Percentiles rank a stretch among this genome's conserved stretches.
phyloP scores from a whole-genome alignment of 139 green algal genomes.

The Closterium sp. region DNA sequence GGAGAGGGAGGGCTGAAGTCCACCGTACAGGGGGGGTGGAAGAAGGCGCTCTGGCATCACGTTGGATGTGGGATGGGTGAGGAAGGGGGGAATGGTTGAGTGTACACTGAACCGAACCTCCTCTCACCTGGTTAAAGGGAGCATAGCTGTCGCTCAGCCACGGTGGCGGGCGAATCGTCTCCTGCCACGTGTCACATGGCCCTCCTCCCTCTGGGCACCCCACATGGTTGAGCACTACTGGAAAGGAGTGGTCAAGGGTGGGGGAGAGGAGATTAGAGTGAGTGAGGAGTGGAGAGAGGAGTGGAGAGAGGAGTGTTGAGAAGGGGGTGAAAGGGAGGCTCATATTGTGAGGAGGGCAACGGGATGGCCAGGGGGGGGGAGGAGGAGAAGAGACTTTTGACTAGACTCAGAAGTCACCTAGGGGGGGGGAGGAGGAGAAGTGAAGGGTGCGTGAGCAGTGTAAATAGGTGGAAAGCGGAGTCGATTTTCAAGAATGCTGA shows the following conservation, averaged over 20 bases:
- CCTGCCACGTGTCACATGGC: constrained; percentile 12
- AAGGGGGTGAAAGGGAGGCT: not conserved
- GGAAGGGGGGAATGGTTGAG: too few relatives aligned
- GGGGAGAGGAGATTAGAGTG: not conserved
- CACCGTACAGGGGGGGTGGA: too few relatives aligned
- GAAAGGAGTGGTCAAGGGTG: not conserved
- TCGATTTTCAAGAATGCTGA: too few relatives aligned
- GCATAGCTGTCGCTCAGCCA: not conserved
- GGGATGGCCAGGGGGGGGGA: not conserved
- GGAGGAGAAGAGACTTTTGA: not conserved
- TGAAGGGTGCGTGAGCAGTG: too few relatives aligned
- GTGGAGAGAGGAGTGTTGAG: not conserved
- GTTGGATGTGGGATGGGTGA: too few relatives aligned
- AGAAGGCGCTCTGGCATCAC: too few relatives aligned
- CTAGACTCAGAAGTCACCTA: too few relatives aligned
- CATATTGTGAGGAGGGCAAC: not conserved
- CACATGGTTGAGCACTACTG: constrained; percentile 27
- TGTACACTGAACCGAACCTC: too few relatives aligned
- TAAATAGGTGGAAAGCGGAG: too few relatives aligned
- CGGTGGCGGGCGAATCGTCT: not conserved
- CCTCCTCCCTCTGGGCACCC: constrained; percentile 10
- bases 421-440: too few relatives aligned
- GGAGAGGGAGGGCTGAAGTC: not conserved
- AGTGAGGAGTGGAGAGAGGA: not conserved
- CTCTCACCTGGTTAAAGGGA: constrained; percentile 24